Evolutionary conservation across 129 eudicot species (phyloP), one percentile per base, ranked within the genome.

Genomic region (Chrysanthemum lavandulifolium): DNA sequence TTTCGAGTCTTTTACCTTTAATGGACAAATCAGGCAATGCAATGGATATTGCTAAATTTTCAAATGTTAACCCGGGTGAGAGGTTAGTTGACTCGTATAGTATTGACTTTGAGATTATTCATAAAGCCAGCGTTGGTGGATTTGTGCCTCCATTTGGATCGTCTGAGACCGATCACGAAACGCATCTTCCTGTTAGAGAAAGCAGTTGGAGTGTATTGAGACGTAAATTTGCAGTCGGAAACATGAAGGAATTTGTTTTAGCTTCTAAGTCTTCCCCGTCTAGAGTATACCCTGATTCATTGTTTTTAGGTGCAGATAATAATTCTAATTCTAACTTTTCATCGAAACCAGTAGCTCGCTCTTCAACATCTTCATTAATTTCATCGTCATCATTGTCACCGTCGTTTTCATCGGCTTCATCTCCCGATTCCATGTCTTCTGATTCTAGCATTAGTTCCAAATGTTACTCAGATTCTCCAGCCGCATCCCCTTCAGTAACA

Each of bases 161-260:
- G 10, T 89, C 91, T n/a, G 91, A 81, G 53, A 69, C 87, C n/a
- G 91, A 80, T 53, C 76, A 84, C 29, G 96, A 89, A 77, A 86
- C 89, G n/a, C 89, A 79, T 72, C 87, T 88, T 36, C 97, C 97
- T 57, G 96, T 78, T 15, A 82, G 94, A 73, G 96, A 92, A 72
- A 92, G 82, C 83, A 80, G 81, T 84, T 92, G 97, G 97, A 88
- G 88, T 67, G 81, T 56, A 13, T 72, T 89, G 62, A 89, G 96
- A 70, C 88, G 90, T 23, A 89, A 89, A 62, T 86, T 86, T 78
- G 84, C 89, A 18, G 33, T 65, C 47, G 90, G 90, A 19, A 87
- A 71, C 73, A 86, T 89, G 92, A 86, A 84, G 77, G 96, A 89
- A 51, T 89, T 89, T 85, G 89, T 78, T 53, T 73, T 79, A 65